phyloP scores from a whole-genome alignment of 202 grass and related monocot genomes.

The Setaria italica region DNA sequence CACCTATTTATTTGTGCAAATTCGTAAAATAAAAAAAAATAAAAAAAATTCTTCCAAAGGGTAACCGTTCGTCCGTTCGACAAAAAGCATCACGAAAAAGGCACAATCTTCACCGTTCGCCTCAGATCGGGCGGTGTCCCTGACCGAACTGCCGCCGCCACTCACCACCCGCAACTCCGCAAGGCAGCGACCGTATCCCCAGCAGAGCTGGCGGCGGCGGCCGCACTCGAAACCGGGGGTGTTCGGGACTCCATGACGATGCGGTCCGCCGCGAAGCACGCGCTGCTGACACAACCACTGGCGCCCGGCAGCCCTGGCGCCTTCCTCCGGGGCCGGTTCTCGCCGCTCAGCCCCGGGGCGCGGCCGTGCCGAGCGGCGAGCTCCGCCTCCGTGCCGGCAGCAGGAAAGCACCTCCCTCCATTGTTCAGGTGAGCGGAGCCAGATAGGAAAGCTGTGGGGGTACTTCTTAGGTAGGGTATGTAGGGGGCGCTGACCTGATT shows the following conservation, averaged over 20 bases:
- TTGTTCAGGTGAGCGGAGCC: conserved; percentile 70
- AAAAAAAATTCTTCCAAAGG: no score
- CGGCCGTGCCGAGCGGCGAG: conserved; percentile 39
- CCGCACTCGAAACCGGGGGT: conserved; percentile 6
- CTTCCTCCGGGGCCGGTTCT: not conserved
- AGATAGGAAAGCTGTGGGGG: not conserved
- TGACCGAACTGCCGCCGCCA: not conserved
- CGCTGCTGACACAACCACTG: conserved; percentile 23
- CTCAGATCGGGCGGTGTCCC: not conserved
- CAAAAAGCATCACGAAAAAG: no score
- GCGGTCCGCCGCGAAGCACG: conserved; percentile 49
- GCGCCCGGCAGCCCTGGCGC: not conserved
- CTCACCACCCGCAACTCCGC: not conserved
- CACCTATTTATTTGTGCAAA: no score
- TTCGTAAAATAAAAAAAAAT: no score
- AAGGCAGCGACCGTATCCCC: not conserved
- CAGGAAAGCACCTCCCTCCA: conserved; percentile 54
- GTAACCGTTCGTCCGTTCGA: no score
- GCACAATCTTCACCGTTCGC: not conserved
- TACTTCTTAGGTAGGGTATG: conserved; percentile 11
- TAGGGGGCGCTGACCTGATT: conserved; percentile 10
- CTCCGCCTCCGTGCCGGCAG: conserved; percentile 9
- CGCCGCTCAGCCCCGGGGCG: not conserved
- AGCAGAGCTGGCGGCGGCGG: conserved; percentile 1
- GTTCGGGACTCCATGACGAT: conserved; percentile 32